phyloP scores from a whole-genome alignment of 441 rosid species.

The Brassica hybrid region DNA sequence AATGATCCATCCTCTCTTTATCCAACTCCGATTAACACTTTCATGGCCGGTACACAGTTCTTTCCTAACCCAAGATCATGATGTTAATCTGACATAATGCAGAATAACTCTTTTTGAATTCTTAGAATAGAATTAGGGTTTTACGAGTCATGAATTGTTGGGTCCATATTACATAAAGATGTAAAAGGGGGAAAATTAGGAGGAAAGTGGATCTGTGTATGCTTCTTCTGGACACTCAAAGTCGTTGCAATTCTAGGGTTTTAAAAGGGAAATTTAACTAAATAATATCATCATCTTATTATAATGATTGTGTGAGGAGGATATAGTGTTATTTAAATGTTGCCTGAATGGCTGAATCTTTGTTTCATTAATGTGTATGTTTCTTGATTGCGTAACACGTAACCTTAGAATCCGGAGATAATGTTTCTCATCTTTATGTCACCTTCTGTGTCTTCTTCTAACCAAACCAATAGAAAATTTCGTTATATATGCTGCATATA shows the following conservation, averaged over 20 bases:
- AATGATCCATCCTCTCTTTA: conserved; percentile 62
- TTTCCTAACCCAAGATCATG: conserved; percentile 68
- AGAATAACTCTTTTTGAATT: conserved; percentile 28
- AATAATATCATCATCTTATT: conserved; percentile 16
- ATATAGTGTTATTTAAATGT: conserved; percentile 3
- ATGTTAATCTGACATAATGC: conserved; percentile 35
- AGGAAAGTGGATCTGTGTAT: conserved; percentile 19
- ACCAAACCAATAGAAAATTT: too few species aligned
- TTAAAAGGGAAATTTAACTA: conserved; percentile 31
- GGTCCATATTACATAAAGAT: conserved; percentile 23
- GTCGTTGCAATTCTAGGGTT: conserved; percentile 37
- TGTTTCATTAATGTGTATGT: conserved; percentile 38
- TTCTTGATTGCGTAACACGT: conserved; percentile 40
- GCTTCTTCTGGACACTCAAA: conserved; percentile 9
- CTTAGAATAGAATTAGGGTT: conserved; percentile 40
- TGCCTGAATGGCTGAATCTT: conserved; percentile 27
- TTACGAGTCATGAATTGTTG: conserved; percentile 14
- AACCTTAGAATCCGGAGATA: conserved; percentile 44
- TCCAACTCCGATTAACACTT: conserved; percentile 67
- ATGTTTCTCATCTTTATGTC: conserved; percentile 30
- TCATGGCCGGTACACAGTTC: conserved; percentile 91
- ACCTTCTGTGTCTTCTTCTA: conserved; percentile 18
- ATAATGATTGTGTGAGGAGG: conserved; percentile 16
- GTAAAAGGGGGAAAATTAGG: conserved; percentile 13
- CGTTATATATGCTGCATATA: too few species aligned